These are phyloP conservation scores for Claviceps sp. DNA, from an alignment of 2,329 filamentous ascomycete genomes.

Conservation along the genomic window DNA sequence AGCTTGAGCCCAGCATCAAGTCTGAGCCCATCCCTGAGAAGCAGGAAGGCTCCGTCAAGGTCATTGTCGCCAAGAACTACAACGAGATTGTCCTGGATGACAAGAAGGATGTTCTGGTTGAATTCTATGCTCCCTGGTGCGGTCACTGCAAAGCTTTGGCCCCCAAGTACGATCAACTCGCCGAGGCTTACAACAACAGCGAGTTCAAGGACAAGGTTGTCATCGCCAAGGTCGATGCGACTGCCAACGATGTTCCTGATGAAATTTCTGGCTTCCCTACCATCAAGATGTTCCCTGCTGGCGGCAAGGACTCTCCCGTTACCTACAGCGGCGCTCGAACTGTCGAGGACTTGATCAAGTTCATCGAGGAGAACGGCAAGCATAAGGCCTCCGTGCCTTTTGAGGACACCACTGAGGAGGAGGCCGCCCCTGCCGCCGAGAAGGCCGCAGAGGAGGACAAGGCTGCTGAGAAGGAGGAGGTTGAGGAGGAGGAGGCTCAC, in stretches of 20 bases:
- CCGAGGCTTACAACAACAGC: constrained; percentile 59
- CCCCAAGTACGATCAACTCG: constrained; percentile 92
- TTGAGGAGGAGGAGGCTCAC: constrained; percentile 30
- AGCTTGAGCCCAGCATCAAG: constrained; percentile 93
- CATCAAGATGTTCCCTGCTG: constrained; percentile 94
- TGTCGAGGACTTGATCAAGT: constrained; percentile 79
- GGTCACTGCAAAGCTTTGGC: constrained; percentile 98
- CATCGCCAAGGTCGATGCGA: constrained; percentile 96
- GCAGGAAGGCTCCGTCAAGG: constrained; percentile 76
- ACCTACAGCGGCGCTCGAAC: constrained; percentile 83
- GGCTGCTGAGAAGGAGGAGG: constrained; percentile 23
- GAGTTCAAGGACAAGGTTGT: constrained; percentile 73
- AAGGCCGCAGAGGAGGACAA: constrained; percentile 30
- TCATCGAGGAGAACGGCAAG: constrained; percentile 92
- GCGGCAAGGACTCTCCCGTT: constrained; percentile 69
- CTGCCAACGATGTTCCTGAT: constrained; percentile 89
- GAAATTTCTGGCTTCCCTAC: constrained; percentile 97
- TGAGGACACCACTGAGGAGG: constrained; percentile 41
- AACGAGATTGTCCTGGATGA: constrained; percentile 82
- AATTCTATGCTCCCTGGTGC: constrained; percentile 99
- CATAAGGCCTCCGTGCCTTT: constrained; percentile 59
- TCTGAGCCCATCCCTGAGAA: constrained; percentile 92
- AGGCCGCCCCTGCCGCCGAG: constrained; percentile 41
- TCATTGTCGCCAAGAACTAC: constrained; percentile 91
- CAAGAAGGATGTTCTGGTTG: constrained; percentile 89